Evolutionary conservation across 768 basidiomycete species (phyloP).

Genomic region (Mycena alexandri): DNA sequence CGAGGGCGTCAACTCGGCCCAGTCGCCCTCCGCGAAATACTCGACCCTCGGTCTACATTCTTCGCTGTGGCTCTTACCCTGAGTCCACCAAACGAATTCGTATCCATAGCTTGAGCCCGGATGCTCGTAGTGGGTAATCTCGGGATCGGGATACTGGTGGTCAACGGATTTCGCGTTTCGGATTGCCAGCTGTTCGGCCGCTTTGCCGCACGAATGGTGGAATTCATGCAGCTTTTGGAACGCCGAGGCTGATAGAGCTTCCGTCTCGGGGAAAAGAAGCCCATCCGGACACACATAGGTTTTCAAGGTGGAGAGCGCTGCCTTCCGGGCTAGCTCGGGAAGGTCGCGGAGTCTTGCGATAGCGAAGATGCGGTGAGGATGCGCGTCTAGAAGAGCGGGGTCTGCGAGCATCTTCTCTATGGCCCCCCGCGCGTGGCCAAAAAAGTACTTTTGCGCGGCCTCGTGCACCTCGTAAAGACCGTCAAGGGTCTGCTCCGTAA

Average conservation of each 20-base stretch:
- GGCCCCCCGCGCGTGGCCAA: background rate
- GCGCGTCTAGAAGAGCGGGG: slow-evolving; percentile 1
- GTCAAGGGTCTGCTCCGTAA: background rate
- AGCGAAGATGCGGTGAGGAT: slow-evolving; percentile 7
- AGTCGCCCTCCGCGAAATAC: too few species aligned
- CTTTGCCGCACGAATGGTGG: slow-evolving; percentile 4
- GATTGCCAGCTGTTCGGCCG: background rate
- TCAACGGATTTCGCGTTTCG: background rate
- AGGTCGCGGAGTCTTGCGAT: slow-evolving; percentile 3
- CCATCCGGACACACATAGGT: background rate
- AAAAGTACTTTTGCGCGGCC: background rate
- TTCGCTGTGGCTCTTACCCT: too few species aligned
- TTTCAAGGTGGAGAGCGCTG: slow-evolving; percentile 5
- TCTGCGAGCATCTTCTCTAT: slow-evolving; percentile 4
- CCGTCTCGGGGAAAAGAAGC: slow-evolving; percentile 13
- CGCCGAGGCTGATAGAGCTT: slow-evolving; percentile 8
- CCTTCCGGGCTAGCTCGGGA: slow-evolving; percentile 9
- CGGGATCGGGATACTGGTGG: too few species aligned
- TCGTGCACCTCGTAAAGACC: background rate
- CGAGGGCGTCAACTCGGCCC: too few species aligned
- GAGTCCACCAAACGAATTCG: too few species aligned
- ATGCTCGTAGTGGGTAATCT: too few species aligned
- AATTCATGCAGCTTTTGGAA: slow-evolving; percentile 4
- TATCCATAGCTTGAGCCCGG: too few species aligned
- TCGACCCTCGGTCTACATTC: too few species aligned